Base-by-base conservation (phyloP, 176 grass and related monocot species). In the Raddia guianensis region DNA sequence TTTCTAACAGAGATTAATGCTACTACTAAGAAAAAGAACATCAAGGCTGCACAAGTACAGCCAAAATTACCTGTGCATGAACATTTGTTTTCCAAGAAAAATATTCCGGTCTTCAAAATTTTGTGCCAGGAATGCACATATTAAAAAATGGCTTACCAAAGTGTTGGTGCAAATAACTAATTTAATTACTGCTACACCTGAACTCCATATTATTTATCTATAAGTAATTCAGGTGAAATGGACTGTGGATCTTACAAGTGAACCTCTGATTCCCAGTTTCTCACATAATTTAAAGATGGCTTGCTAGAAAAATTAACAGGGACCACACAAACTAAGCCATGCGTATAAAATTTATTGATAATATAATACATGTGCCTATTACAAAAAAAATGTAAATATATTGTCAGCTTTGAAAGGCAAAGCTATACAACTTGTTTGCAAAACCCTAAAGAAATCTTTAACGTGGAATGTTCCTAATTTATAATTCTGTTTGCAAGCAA, bases 11-110 rank as follows among this genome's bases (percentile, higher is more conserved):
- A 67, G 43, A 74, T 46, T 59, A 12, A 35, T 73, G 66, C n/a
- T 34, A 66, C 12, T 65, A 66, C n/a, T 46, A 55, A 63, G 27
- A 78, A 63, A 79, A 63, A 63, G 0, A 64, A 75, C 19, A 87
- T 48, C 76, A 80, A 75, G 49, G 12, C 18, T 65, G 35, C 55
- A 75, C 60, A 75, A n/a, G 20, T 83, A 49, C 35, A 73, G 47
- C 34, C 56, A 82, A 74, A 63, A 76, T 77, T 82, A 87, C 79
- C 79, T 82, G 58, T 51, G 13, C 12, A 18, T 70, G 80, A 12
- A 64, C 58, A 82, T 64, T 82, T 54, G n/a, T 79, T 73, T 70
- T 54, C 50, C 37, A 70, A 69, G 44, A 68, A 73, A 76, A 60
- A 27, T 66, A 48, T 64, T 18, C 75, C 42, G 52, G 62, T 12